phyloP scores from a whole-genome alignment of 345 rosid genomes.

The Camelina laxa region DNA sequence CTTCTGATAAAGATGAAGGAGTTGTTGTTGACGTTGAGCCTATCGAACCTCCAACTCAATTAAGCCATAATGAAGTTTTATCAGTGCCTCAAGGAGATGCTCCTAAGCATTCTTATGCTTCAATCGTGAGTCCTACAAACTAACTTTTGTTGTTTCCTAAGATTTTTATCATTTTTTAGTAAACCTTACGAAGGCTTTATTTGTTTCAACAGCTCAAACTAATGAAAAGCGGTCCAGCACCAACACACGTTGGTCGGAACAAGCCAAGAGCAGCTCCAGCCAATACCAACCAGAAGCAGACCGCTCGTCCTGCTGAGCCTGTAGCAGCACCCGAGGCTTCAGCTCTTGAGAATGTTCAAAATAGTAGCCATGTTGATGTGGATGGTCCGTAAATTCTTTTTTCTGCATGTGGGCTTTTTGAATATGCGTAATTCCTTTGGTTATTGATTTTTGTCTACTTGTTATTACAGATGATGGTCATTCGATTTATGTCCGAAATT shows the following conservation, averaged over 20 bases:
- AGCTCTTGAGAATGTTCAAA: constrained; percentile 38
- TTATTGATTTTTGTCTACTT: neutral
- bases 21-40: constrained; percentile 45
- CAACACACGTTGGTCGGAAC: constrained; percentile 54
- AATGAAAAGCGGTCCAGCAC: constrained; percentile 54
- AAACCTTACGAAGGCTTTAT: neutral
- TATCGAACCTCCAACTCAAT: constrained; percentile 45
- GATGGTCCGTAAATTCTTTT: constrained; percentile 53
- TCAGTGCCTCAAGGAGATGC: constrained; percentile 63
- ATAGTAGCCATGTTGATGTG: constrained; percentile 54
- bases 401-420: neutral
- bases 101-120: constrained; percentile 52
- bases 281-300: constrained; percentile 43
- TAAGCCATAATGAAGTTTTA: constrained; percentile 43
- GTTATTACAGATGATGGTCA: constrained; percentile 59
- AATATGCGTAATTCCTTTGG: constrained; percentile 9
- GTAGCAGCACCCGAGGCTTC: constrained; percentile 44
- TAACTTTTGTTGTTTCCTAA: neutral
- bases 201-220: constrained; percentile 64
- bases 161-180: neutral
- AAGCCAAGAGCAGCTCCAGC: constrained; percentile 41
- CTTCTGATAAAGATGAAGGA: constrained; percentile 56
- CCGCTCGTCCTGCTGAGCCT: constrained; percentile 46
- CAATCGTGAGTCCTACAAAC: constrained; percentile 64
- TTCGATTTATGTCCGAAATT: constrained; percentile 70